Conservation (phyloP, 2,329 filamentous ascomycete species). For the Berkeleyomyces basicola region DNA sequence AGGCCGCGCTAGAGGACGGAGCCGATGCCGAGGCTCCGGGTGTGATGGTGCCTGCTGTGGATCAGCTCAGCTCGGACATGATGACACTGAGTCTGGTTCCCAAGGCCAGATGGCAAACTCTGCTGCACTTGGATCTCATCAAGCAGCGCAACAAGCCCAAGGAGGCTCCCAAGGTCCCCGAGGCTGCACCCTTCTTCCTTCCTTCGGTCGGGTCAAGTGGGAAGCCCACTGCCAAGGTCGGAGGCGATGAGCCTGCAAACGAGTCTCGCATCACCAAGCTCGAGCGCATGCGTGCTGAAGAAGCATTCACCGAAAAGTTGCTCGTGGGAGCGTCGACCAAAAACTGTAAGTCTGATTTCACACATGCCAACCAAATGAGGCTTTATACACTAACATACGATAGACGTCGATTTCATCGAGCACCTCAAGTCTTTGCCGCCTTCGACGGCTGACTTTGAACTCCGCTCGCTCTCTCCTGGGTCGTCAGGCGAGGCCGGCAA, state of each 20-base stretch:
- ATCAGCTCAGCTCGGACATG: conserved; percentile 69
- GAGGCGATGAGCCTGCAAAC: conserved; percentile 22
- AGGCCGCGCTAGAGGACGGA: conserved; percentile 32
- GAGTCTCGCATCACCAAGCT: conserved; percentile 54
- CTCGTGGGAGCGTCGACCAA: conserved; percentile 34
- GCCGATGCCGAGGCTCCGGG: conserved; percentile 36
- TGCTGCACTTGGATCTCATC: conserved; percentile 83
- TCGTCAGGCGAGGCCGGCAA: conserved; percentile 31
- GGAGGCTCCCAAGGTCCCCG: conserved; percentile 76
- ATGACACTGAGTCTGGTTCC: conserved; percentile 82
- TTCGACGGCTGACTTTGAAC: conserved; percentile 74
- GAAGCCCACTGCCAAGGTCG: conserved; percentile 20
- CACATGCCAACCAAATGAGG: background rate
- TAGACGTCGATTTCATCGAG: conserved; percentile 51
- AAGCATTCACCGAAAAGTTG: conserved; percentile 41
- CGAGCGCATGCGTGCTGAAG: conserved; percentile 39
- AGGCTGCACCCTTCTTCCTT: conserved; percentile 92
- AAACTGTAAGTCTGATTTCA: conserved; percentile 37
- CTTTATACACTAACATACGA: conserved; percentile 16
- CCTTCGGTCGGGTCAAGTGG: conserved; percentile 37
- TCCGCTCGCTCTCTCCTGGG: conserved; percentile 54
- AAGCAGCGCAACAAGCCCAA: conserved; percentile 88
- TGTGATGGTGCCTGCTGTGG: conserved; percentile 39
- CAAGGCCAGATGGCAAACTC: conserved; percentile 81
- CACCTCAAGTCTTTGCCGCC: conserved; percentile 70